Evolutionary conservation across 768 basidiomycete genomes (phyloP).

Genomic region (Leccinellum albellum): DNA sequence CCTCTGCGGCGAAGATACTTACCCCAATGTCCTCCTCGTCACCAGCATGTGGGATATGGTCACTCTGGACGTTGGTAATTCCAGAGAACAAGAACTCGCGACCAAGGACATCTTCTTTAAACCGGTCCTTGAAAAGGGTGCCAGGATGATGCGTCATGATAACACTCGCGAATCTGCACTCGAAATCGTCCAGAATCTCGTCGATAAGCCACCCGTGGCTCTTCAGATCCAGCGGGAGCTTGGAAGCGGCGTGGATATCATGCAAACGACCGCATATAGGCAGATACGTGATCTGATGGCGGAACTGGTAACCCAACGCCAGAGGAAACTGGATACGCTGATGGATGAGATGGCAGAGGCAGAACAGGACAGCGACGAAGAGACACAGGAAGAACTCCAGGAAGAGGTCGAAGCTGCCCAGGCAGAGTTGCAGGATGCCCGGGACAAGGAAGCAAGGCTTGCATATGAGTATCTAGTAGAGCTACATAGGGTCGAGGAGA

Average conservation of each 20-base stretch:
- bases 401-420: conserved; percentile 31
- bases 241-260: conserved; percentile 41
- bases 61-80: conserved; percentile 28
- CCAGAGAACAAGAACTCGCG: conserved; percentile 42
- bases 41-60: conserved; percentile 52
- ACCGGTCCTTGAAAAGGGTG: conserved; percentile 43
- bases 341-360: conserved; percentile 45
- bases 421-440: conserved; percentile 19
- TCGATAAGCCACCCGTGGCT: conserved; percentile 34
- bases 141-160: conserved; percentile 41
- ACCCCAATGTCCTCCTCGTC: conserved; percentile 46
- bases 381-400: conserved; percentile 41
- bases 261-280: conserved; percentile 50
- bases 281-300: conserved; percentile 49
- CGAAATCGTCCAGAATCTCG: conserved; percentile 38
- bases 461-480: conserved; percentile 27
- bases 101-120: conserved; percentile 47
- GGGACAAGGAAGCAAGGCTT: conserved; percentile 22
- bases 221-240: conserved; percentile 56
- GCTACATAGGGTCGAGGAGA: conserved; percentile 24
- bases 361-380: conserved; percentile 40
- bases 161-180: conserved; percentile 43
- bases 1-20: conserved; percentile 46
- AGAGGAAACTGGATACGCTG: conserved; percentile 42
- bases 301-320: conserved; percentile 41